Evolutionary conservation across 2,329 filamentous ascomycete species (phyloP), one percentile per base, ranked within the genome.

Genomic region (Eutypa lata): DNA sequence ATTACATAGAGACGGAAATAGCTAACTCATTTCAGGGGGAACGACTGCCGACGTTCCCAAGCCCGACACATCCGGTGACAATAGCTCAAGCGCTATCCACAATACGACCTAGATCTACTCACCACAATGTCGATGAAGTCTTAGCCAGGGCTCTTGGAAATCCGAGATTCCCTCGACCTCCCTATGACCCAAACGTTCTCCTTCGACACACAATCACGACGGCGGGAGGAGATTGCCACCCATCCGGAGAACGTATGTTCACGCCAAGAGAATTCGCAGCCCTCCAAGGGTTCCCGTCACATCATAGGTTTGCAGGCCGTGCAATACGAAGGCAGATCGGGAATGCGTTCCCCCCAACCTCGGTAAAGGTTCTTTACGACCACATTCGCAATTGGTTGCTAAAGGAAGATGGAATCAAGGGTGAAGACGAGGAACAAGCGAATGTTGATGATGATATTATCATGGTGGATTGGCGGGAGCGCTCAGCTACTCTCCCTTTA

Each of bases 271-370:
- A 94, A 64, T 76, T 82, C 13, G 87, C 89, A 0, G 74, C 73
- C 1, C 65, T 93, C 0, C 87, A 90, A 57, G 84, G 84, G 0
- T 93, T 93, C 50, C 87, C 87, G 0, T 50, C 67, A 0, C 63
- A 69, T 1, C 84, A 89, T 63, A 63, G 65, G 0, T 91, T 92
- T 61, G 51, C 68, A 0, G 72, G 71, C 0, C 72, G 65, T 0
- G 65, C 63, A 14, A 71, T 83, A 3, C 78, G 77, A 51, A 79
- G 76, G 56, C 88, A 91, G 65, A 88, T 91, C 55, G 89, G 89
- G 0, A 92, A 93, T 60, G 89, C 89, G 0, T 90, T 92, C 10
- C 86, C 90, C 0, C 82, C 88, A 0, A 69, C 70, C 16, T 76
- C 80, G 0, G 81, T 81, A 2, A 66, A 69, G 31, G 66, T 75